These are phyloP conservation scores for Lichina pygmaea DNA, from an alignment of 495 filamentous ascomycete genomes.

Conservation along the genomic window DNA sequence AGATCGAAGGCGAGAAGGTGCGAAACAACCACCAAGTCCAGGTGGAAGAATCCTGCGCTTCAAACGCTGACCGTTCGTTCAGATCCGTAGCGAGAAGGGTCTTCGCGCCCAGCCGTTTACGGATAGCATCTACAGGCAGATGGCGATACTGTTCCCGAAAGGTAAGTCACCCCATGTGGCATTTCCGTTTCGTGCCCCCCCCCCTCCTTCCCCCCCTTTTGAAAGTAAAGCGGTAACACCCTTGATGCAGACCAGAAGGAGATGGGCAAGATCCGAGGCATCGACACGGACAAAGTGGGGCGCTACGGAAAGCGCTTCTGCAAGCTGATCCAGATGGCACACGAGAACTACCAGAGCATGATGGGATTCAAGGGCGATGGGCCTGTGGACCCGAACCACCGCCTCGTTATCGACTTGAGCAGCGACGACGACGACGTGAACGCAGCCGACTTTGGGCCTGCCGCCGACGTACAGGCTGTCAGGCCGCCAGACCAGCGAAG, in stretches of 20 bases:
- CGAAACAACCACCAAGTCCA: background rate
- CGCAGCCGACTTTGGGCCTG: background rate
- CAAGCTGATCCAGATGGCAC: conserved; percentile 28
- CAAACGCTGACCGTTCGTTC: too few species aligned
- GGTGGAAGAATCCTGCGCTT: too few species aligned
- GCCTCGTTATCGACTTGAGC: background rate
- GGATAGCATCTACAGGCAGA: conserved; percentile 51
- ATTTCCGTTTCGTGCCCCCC: background rate
- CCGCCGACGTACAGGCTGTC: conserved; percentile 5
- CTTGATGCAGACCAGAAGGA: conserved; percentile 14
- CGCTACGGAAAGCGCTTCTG: conserved; percentile 42
- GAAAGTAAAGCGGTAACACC: background rate
- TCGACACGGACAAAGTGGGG: conserved; percentile 41
- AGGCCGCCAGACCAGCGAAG: conserved; percentile 16
- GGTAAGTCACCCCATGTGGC: conserved; percentile 10
- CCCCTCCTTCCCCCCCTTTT: background rate
- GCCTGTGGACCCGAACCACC: conserved; percentile 1
- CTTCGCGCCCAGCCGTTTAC: conserved; percentile 45
- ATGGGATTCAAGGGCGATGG: conserved; percentile 13
- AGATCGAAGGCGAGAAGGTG: conserved; percentile 30
- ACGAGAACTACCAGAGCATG: conserved; percentile 30
- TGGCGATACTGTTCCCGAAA: conserved; percentile 55
- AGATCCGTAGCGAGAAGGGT: conserved; percentile 32
- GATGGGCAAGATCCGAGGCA: conserved; percentile 38
- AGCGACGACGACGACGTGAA: conserved; percentile 7